phyloP scores from a whole-genome alignment of 352 stramenopile species.

The Phytophthora idaei region DNA sequence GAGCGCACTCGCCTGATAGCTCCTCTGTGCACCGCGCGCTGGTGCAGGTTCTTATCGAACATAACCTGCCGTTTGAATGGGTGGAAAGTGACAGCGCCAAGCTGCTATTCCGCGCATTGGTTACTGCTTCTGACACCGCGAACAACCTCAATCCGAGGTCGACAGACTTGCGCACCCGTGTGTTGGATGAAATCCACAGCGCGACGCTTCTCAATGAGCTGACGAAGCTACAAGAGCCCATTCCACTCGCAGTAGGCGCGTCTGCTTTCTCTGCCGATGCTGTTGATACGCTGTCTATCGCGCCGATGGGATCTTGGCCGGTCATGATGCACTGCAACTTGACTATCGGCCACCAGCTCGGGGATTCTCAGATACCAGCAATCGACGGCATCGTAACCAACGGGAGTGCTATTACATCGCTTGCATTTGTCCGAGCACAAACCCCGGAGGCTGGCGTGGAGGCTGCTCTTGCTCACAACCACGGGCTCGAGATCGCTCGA shows the following conservation, averaged over 20 bases:
- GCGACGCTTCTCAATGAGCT: slow-evolving; percentile 42
- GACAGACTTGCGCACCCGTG: slow-evolving; percentile 42
- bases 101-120: slow-evolving; percentile 48
- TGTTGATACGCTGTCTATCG: slow-evolving; percentile 11
- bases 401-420: slow-evolving; percentile 39
- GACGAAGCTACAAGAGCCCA: slow-evolving; percentile 42
- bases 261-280: slow-evolving; percentile 16
- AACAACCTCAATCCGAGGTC: slow-evolving; percentile 37
- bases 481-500: slow-evolving; percentile 63
- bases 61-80: slow-evolving; percentile 72
- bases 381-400: slow-evolving; percentile 50
- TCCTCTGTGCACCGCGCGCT: slow-evolving; percentile 40
- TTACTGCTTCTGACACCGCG: slow-evolving; percentile 14
- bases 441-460: slow-evolving; percentile 18
- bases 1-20: slow-evolving; percentile 10
- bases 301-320: slow-evolving; percentile 26
- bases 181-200: slow-evolving; percentile 50
- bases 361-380: slow-evolving; percentile 17
- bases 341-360: slow-evolving; percentile 7
- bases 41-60: slow-evolving; percentile 67
- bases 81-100: slow-evolving; percentile 56
- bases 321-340: slow-evolving; percentile 47
- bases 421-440: slow-evolving; percentile 40
- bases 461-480: slow-evolving; percentile 30
- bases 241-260: slow-evolving; percentile 24